A percentile compares a stretch with the other conserved stretches of the same genome.
Evolutionary conservation across 805 yeast genomes (phyloP).

Genomic region (Maudiozyma turicensis): DNA sequence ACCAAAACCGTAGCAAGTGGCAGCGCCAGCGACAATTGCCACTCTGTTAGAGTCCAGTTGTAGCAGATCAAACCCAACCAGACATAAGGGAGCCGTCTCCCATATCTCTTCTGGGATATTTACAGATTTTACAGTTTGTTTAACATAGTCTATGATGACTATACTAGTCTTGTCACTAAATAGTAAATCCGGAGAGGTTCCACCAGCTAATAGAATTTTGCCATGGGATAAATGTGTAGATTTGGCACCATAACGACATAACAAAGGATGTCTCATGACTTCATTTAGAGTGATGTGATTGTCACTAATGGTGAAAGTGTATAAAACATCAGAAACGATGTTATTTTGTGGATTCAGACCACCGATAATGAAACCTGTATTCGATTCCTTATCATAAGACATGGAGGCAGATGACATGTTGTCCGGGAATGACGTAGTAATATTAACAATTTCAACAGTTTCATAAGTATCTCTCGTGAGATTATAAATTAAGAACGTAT

Average conservation of each 20-base stretch:
- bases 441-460: not conserved
- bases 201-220: constrained; percentile 45
- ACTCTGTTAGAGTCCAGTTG: constrained; percentile 13
- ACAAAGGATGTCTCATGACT: constrained; percentile 21
- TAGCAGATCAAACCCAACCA: constrained; percentile 45
- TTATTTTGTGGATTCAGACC: constrained; percentile 15
- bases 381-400: constrained; percentile 7
- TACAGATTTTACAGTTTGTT: constrained; percentile 16
- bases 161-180: constrained; percentile 31
- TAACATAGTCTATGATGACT: constrained; percentile 27
- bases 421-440: not conserved
- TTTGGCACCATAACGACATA: constrained; percentile 44
- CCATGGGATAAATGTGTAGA: constrained; percentile 23
- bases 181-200: constrained; percentile 36
- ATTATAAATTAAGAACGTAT: constrained; percentile 16
- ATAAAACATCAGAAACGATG: constrained; percentile 22
- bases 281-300: constrained; percentile 12
- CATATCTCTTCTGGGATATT: constrained; percentile 31
- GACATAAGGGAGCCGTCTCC: constrained; percentile 29
- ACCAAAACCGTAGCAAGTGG: too few species aligned
- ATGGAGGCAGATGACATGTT: constrained; percentile 14
- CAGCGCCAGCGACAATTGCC: constrained; percentile 30
- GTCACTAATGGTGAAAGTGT: constrained; percentile 22
- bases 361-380: constrained; percentile 16
- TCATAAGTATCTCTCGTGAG: constrained; percentile 12